A percentile compares a stretch with the other conserved stretches of the same genome.
These are phyloP conservation scores for Chaetomium sp. DNA, from an alignment of 2,329 filamentous ascomycete genomes.

Conservation along the genomic window DNA sequence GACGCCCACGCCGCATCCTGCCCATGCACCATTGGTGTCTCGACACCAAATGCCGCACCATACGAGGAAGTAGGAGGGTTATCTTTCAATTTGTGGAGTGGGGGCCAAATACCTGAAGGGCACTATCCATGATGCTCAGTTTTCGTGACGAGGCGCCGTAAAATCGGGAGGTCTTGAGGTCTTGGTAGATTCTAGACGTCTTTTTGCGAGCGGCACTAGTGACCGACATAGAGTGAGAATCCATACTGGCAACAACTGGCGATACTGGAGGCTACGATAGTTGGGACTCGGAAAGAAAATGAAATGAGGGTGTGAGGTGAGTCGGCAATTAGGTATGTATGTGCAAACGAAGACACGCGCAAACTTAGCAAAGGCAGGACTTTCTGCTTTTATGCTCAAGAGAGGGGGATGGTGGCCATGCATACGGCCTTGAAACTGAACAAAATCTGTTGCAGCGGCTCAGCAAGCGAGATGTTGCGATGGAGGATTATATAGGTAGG, in stretches of 20 bases:
- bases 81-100: background rate
- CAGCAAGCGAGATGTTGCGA: background rate
- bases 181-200: constrained; percentile 22
- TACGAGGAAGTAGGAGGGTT: background rate
- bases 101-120: constrained; percentile 17
- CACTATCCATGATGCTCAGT: constrained; percentile 18
- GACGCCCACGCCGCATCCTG: no score
- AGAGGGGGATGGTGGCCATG: no score
- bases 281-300: background rate
- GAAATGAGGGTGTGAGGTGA: background rate
- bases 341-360: no score
- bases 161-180: constrained; percentile 14
- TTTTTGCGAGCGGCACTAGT: constrained; percentile 18
- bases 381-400: no score
- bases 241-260: constrained; percentile 14
- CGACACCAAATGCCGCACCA: no score
- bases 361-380: no score
- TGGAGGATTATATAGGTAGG: background rate
- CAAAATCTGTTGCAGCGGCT: background rate
- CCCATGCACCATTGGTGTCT: no score
- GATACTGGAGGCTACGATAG: background rate
- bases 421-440: background rate
- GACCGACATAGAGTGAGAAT: constrained; percentile 25
- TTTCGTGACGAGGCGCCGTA: constrained; percentile 6
- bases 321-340: background rate